A percentile compares a stretch with the other conserved stretches of the same genome.
Conservation (phyloP, 495 filamentous ascomycete species). For the Tuber microsphaerosporum region DNA sequence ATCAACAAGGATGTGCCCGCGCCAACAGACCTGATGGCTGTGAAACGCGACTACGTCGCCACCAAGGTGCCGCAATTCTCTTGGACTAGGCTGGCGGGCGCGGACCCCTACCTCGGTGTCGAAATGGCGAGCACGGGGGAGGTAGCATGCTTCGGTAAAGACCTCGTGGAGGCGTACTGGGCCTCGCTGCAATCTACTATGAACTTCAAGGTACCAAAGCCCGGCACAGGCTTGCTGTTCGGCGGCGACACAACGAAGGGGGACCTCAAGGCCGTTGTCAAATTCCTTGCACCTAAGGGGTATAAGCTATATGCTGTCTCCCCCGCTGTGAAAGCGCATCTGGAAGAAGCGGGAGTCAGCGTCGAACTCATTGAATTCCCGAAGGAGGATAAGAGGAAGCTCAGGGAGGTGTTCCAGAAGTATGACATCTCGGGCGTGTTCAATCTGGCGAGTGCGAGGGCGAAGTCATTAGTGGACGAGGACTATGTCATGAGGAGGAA, state of each 20-base stretch:
- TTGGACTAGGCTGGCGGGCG: constrained; percentile 96
- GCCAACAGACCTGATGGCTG: constrained; percentile 78
- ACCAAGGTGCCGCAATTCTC: constrained; percentile 98
- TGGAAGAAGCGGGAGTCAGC: constrained; percentile 61
- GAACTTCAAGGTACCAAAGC: constrained; percentile 95
- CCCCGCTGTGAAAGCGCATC: constrained; percentile 66
- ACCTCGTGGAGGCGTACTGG: constrained; percentile 97
- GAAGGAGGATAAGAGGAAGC: constrained; percentile 86
- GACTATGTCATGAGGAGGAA: constrained; percentile 99
- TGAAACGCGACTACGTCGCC: constrained; percentile 82
- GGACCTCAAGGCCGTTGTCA: constrained; percentile 66
- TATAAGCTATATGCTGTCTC: constrained; percentile 91
- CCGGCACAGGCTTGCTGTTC: constrained; percentile 87
- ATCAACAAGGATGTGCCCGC: constrained; percentile 78
- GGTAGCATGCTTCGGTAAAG: constrained; percentile 95
- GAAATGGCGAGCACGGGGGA: constrained; percentile 97
- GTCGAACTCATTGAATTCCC: constrained; percentile 97
- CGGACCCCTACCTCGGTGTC: constrained; percentile 94
- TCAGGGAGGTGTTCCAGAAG: constrained; percentile 94
- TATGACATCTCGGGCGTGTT: constrained; percentile 93
- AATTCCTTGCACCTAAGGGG: constrained; percentile 76
- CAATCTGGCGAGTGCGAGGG: constrained; percentile 80
- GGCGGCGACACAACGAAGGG: constrained; percentile 67
- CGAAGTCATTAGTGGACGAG: constrained; percentile 76
- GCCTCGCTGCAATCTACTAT: constrained; percentile 90